Evolutionary conservation across 495 filamentous ascomycete genomes (phyloP).

Genomic region (Aspergillus egyptiacus): DNA sequence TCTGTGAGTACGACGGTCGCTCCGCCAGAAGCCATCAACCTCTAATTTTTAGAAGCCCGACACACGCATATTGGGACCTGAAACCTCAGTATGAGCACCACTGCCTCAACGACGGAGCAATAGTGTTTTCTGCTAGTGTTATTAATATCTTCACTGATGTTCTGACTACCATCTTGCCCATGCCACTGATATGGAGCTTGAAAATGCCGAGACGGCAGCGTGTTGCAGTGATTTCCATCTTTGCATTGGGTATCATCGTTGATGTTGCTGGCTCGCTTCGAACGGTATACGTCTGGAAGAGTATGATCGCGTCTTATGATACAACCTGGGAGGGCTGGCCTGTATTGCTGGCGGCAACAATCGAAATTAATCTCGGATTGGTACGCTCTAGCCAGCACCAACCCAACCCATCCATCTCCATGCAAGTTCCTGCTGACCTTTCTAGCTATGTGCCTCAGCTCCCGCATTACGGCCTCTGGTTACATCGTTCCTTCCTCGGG

Average conservation of each 20-base stretch:
- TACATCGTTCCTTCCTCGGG: conserved; percentile 35
- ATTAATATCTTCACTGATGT: conserved; percentile 59
- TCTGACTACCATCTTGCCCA: conserved; percentile 50
- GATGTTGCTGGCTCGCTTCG: conserved; percentile 52
- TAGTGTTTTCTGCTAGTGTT: conserved; percentile 49
- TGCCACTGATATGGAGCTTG: conserved; percentile 52
- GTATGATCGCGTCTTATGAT: conserved; percentile 45
- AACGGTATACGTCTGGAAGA: conserved; percentile 48
- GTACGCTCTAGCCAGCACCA: conserved; percentile 31
- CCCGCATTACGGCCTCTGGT: conserved; percentile 52
- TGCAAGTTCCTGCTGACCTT: not conserved
- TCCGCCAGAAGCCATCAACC: not conserved
- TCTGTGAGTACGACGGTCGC: conserved; percentile 34
- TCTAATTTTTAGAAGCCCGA: conserved; percentile 34
- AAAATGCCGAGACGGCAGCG: conserved; percentile 49
- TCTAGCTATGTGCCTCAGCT: conserved; percentile 50
- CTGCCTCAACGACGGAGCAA: conserved; percentile 46
- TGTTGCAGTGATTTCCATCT: conserved; percentile 52
- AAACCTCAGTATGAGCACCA: conserved; percentile 27
- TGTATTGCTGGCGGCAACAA: conserved; percentile 44
- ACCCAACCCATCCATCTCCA: not conserved
- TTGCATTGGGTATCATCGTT: conserved; percentile 52
- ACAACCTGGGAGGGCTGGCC: conserved; percentile 50
- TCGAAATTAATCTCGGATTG: conserved; percentile 57
- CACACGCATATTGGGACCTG: conserved; percentile 49